Evolutionary conservation across 2,329 filamentous ascomycete species (phyloP).

Genomic region (Gremmenia infestans): DNA sequence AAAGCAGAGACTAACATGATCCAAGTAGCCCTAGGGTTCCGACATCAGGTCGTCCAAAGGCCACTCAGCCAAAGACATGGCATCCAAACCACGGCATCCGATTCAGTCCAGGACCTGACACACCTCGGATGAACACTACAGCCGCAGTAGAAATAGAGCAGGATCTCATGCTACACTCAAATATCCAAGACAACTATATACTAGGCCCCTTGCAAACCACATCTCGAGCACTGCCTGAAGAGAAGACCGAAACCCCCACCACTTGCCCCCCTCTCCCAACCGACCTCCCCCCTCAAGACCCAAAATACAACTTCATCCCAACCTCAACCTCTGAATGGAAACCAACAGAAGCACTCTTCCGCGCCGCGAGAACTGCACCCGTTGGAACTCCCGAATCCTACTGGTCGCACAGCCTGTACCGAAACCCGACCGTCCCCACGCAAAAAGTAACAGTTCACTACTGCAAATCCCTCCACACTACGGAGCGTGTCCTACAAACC

Average conservation of each 20-base stretch:
- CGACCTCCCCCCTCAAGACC: slow-evolving; percentile 11
- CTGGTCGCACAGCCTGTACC: slow-evolving; percentile 68
- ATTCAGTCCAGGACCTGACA: slow-evolving; percentile 25
- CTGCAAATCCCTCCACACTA: slow-evolving; percentile 61
- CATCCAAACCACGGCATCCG: slow-evolving; percentile 36
- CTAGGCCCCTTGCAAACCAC: slow-evolving; percentile 6
- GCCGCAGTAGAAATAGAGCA: slow-evolving; percentile 11
- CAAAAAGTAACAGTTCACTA: slow-evolving; percentile 68
- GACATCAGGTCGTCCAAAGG: background rate
- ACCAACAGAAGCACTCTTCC: slow-evolving; percentile 42
- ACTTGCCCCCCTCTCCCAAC: background rate
- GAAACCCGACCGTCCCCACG: slow-evolving; percentile 20
- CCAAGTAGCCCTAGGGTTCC: too few relatives aligned
- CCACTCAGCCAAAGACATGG: slow-evolving; percentile 31
- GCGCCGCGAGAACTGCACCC: slow-evolving; percentile 43
- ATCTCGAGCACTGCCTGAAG: background rate
- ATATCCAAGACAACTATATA: slow-evolving; percentile 20
- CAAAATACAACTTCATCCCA: slow-evolving; percentile 32
- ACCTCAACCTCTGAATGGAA: slow-evolving; percentile 40
- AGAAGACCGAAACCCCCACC: background rate
- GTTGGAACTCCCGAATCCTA: slow-evolving; percentile 46
- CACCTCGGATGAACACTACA: slow-evolving; percentile 18
- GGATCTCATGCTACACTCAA: slow-evolving; percentile 16
- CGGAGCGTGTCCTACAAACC: slow-evolving; percentile 59
- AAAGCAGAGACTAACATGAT: too few relatives aligned